Conservation (phyloP, 495 filamentous ascomycete genomes). For the Cairneyella variabilis region DNA sequence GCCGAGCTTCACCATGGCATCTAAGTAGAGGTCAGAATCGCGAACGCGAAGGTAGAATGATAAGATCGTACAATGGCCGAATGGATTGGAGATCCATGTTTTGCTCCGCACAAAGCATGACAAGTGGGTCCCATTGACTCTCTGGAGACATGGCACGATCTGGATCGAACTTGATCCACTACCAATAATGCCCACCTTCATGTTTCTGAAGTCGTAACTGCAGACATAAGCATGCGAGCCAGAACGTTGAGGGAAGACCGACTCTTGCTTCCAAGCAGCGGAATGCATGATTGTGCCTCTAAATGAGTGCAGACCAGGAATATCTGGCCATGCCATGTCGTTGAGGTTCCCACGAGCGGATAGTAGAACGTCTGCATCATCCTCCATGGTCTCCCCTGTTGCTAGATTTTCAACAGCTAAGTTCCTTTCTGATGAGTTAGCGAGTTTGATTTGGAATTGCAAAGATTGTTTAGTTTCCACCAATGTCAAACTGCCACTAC, state of each 20-base stretch:
- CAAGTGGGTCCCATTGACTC: slow-evolving; percentile 42
- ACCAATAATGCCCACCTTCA: slow-evolving; percentile 48
- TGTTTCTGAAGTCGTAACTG: slow-evolving; percentile 38
- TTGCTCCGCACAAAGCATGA: slow-evolving; percentile 63
- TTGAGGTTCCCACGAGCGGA: slow-evolving; percentile 38
- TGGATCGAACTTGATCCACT: slow-evolving; percentile 56
- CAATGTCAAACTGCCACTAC: too few relatives aligned
- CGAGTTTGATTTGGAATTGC: too few relatives aligned
- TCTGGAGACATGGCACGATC: slow-evolving; percentile 42
- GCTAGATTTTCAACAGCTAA: slow-evolving; percentile 31
- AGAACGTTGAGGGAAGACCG: background rate
- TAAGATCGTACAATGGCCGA: slow-evolving; percentile 31
- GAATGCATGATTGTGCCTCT: slow-evolving; percentile 43
- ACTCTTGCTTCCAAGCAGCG: slow-evolving; percentile 46
- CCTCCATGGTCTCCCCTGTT: slow-evolving; percentile 18
- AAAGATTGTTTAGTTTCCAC: too few relatives aligned
- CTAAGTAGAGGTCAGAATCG: slow-evolving; percentile 16
- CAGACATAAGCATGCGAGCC: background rate
- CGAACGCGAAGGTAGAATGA: background rate
- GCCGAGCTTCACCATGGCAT: slow-evolving; percentile 17
- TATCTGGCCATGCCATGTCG: slow-evolving; percentile 43
- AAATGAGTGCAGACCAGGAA: slow-evolving; percentile 38
- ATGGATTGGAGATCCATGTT: slow-evolving; percentile 65
- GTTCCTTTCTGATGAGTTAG: slow-evolving; percentile 22
- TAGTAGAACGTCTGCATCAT: slow-evolving; percentile 21